These are phyloP conservation scores for Austropuccinia psidii DNA, from an alignment of 1,284 basidiomycete genomes.

Conservation along the genomic window DNA sequence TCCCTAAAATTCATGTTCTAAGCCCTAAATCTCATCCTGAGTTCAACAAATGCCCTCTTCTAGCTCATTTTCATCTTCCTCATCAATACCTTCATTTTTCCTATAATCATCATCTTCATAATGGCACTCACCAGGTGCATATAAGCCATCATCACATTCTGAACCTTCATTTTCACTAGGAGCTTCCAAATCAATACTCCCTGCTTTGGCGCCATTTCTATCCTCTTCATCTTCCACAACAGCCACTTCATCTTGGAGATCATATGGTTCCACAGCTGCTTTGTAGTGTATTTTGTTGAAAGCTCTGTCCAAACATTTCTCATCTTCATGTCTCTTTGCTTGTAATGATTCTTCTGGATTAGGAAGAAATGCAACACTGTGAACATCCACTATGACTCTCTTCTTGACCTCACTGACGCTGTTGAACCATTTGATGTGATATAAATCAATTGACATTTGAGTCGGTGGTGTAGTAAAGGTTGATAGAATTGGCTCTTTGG, in stretches of 20 bases:
- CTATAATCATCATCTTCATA: neutral
- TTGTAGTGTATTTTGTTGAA: no score
- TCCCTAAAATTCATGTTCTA: no score
- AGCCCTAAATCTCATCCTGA: no score
- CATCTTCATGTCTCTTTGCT: neutral
- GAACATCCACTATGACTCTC: neutral
- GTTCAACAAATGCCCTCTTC: no score
- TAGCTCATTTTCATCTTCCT: no score
- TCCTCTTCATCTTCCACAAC: no score
- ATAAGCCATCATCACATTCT: neutral
- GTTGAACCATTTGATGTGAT: neutral
- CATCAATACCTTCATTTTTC: no score
- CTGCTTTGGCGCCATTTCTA: no score
- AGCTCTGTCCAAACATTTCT: neutral
- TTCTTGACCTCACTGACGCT: neutral
- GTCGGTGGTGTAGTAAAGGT: neutral
- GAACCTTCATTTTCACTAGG: no score
- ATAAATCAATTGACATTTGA: slow-evolving; percentile 1
- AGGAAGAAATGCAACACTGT: neutral
- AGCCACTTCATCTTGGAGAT: no score
- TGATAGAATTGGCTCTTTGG: neutral
- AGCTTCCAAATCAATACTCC: no score
- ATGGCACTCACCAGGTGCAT: neutral
- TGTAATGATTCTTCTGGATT: neutral
- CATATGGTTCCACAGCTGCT: no score